Evolutionary conservation across 225 moss, liverwort and hornwort genomes (phyloP).

Genomic region (Sphagnum contortum): DNA sequence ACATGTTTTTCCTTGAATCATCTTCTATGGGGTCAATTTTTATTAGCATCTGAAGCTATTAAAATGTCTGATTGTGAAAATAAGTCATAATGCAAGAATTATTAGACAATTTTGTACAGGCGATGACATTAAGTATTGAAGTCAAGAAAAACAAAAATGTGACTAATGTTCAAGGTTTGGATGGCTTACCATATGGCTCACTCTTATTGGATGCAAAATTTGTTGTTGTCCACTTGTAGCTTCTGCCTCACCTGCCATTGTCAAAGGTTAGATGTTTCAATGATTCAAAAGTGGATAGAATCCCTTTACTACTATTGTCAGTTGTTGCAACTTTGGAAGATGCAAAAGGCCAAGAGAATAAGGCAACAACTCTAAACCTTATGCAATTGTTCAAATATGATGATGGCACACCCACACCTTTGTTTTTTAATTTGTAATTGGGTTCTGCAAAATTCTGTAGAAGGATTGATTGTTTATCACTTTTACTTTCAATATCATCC

Average conservation of each 20-base stretch:
- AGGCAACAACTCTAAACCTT: conserved; percentile 9
- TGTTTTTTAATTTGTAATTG: neutral
- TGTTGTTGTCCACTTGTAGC: conserved; percentile 19
- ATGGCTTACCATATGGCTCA: conserved; percentile 20
- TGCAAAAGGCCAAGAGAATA: conserved; percentile 19
- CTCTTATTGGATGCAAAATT: conserved; percentile 16
- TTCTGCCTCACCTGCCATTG: conserved; percentile 14
- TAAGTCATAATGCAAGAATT: conserved; percentile 1
- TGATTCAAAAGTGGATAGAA: conserved; percentile 6
- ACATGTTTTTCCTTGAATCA: neutral
- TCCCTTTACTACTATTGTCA: conserved; percentile 32
- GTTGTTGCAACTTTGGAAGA: conserved; percentile 25
- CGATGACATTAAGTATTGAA: too few relatives aligned
- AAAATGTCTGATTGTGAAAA: too few relatives aligned
- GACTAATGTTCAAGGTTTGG: conserved; percentile 11
- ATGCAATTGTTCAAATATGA: conserved; percentile 21
- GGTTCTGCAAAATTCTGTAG: neutral
- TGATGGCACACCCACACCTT: neutral
- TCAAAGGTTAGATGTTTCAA: neutral
- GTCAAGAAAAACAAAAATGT: neutral
- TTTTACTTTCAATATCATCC: conserved; percentile 19
- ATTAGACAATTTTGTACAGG: conserved; percentile 1
- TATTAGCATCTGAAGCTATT: too few relatives aligned
- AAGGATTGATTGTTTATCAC: neutral
- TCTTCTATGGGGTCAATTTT: too few relatives aligned